Base-by-base conservation (phyloP, 108 stramenopile genomes). In the Cyclostephanos invisitatus region DNA sequence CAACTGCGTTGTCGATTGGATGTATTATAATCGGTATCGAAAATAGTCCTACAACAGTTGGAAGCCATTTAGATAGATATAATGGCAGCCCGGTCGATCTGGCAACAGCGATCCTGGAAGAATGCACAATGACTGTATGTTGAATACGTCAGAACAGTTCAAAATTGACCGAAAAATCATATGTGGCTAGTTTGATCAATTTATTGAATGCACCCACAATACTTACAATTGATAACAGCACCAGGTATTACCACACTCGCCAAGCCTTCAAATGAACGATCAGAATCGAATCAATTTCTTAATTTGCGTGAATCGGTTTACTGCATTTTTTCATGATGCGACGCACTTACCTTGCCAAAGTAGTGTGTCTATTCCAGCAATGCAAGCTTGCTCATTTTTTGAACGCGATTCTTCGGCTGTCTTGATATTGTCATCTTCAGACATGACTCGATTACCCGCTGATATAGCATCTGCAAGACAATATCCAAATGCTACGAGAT, bases 181-280 rank as follows among this genome's bases (percentile, higher is more conserved):
- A n/a, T n/a, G n/a, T n/a, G n/a, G n/a, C 22, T 27, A 2, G 22
- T 27, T 9, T 1, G 0, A 15, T 21, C n/a, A n/a, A n/a, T n/a
- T n/a, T 2, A 25, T 15, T 2, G 7, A 53, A 18, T 24, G 51
- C 51, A 53, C 0, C 0, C 53, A 54, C 25, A 25, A 54, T 54
- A 15, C 53, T 54, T 4, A 54, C 53, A 54, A 53, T 94, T 91
- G 57, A 94, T 94, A 6, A 86, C 83, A 15, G 76, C 82, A 11
- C 93, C 90, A 21, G 93, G 93, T 66, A 94, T 81, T 18, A 66
- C 73, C 9, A 94, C 92, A 54, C 81, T 83, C 46, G 92, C 92
- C 21, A 93, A 59, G 51, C 70, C 75, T 75, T 57, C 21, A 38
- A 18, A 32, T 18, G 46, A 25, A 61, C 17, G 15, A 46, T 17